Evolutionary conservation across 139 green algal genomes (phyloP), one percentile per base, ranked within the genome.

Genomic region (Dunaliella primolecta): DNA sequence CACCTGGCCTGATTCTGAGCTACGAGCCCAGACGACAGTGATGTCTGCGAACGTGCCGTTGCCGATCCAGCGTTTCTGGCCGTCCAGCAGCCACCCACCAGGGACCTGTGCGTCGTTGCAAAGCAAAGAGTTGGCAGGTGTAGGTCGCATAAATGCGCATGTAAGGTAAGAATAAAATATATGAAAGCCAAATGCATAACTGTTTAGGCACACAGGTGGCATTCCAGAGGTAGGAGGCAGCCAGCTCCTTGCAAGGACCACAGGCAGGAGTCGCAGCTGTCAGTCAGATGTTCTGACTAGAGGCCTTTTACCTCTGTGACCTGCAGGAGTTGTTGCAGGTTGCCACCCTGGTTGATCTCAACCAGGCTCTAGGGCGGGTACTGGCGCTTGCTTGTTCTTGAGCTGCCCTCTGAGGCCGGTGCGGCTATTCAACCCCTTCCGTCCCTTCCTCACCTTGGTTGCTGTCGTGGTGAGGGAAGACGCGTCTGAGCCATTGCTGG

Each of bases 21-120:
- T 97, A 64, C 95, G 89, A 2, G 95, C 95, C 92, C 93, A 98
- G 23, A 98, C 89, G 0, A 98, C 90, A 1, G 90, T 87, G 23
- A 98, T 84, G 76, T 99, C 96, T 25, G 94, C 94, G 91, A 94
- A 98, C 7, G 96, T 97, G 83, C 90, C 95, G 83, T 99, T 99
- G 84, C 96, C 96, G 57, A 99, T 99, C 96, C 96, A 99, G 36
- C 96, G 92, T 93, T 99, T 99, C 78, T 90, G 89, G 11, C 96
- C 96, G 83, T 98, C 96, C 31, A 99, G 85, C 81, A 91, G 74
- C 93, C 95, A 99, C 32, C 95, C 96, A 25, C 95, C 95, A 34
- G 90, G 55, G 31, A 95, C 92, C 84, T 86, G 85, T 2, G 74
- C 21, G 2, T n/a, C 2, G n/a, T n/a, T n/a, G n/a, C 72, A 78